These are phyloP conservation scores for Wallacemonas sp. DNA, from an alignment of 208 protist genomes.

Conservation along the genomic window DNA sequence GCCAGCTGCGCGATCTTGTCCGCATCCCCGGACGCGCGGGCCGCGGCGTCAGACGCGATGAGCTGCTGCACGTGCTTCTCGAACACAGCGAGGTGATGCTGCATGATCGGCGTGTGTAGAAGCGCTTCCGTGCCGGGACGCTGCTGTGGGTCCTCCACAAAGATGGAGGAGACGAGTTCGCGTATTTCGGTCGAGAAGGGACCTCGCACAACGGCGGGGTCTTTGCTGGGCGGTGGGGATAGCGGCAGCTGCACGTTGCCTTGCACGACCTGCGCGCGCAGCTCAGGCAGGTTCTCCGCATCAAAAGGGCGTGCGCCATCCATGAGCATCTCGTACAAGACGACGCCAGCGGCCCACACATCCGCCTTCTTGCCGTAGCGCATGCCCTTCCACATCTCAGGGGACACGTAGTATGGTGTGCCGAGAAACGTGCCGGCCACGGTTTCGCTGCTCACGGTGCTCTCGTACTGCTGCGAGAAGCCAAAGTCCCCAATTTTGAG, in stretches of 20 bases:
- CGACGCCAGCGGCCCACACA: constrained; percentile 83
- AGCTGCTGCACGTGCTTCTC: constrained; percentile 63
- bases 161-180: constrained; percentile 63
- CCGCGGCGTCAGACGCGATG: constrained; percentile 40
- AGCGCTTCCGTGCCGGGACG: constrained; percentile 75
- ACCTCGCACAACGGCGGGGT: constrained; percentile 2
- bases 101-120: constrained; percentile 75
- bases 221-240: constrained; percentile 24
- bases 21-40: constrained; percentile 21
- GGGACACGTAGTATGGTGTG: constrained; percentile 92
- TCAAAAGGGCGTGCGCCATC: constrained; percentile 75
- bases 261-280: constrained; percentile 58
- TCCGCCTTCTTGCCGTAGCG: constrained; percentile 90
- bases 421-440: constrained; percentile 88
- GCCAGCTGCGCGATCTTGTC: constrained; percentile 28
- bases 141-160: constrained; percentile 63
- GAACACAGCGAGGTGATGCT: constrained; percentile 79
- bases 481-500: constrained; percentile 94
- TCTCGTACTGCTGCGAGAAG: constrained; percentile 89
- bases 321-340: constrained; percentile 88
- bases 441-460: constrained; percentile 79
- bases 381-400: constrained; percentile 87
- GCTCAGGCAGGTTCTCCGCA: constrained; percentile 51
- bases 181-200: constrained; percentile 74
- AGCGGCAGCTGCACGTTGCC: constrained; percentile 51